These are phyloP conservation scores for Vicia faba DNA, from an alignment of 306 rosid genomes.

Conservation along the genomic window DNA sequence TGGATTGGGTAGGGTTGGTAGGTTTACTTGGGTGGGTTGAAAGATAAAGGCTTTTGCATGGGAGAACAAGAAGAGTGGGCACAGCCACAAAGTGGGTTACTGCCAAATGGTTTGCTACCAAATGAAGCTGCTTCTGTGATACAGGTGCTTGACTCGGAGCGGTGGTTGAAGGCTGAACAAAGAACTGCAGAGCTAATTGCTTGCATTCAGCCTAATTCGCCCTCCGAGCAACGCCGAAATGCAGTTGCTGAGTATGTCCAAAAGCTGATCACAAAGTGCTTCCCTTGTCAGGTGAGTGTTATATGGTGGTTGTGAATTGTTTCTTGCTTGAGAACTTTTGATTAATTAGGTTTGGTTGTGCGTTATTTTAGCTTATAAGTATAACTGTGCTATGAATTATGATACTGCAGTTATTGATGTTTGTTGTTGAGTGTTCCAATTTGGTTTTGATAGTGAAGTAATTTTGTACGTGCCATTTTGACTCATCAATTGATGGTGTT, in stretches of 20 bases:
- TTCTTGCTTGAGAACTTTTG: conserved; percentile 10
- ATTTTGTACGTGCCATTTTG: not conserved
- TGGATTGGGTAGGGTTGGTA: conserved; percentile 38
- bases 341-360: conserved; percentile 24
- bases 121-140: conserved; percentile 83
- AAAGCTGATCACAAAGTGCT: conserved; percentile 74
- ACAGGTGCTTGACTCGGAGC: conserved; percentile 68
- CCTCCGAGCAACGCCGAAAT: conserved; percentile 81
- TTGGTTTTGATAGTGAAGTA: conserved; percentile 24
- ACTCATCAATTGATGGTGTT: conserved; percentile 13
- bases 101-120: conserved; percentile 90
- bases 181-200: conserved; percentile 85
- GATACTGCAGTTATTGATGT: conserved; percentile 17
- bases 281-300: conserved; percentile 82
- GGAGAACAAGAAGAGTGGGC: conserved; percentile 93
- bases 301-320: conserved; percentile 23
- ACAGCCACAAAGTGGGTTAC: conserved; percentile 82
- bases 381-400: not conserved
- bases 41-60: conserved; percentile 69
- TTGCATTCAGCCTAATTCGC: conserved; percentile 91
- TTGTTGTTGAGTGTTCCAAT: not conserved
- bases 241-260: conserved; percentile 87
- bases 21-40: conserved; percentile 36
- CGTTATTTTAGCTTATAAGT: not conserved
- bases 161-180: conserved; percentile 90